These are phyloP conservation scores for Arthrobotrys entomopaga DNA, from an alignment of 2,329 filamentous ascomycete species.

Conservation along the genomic window DNA sequence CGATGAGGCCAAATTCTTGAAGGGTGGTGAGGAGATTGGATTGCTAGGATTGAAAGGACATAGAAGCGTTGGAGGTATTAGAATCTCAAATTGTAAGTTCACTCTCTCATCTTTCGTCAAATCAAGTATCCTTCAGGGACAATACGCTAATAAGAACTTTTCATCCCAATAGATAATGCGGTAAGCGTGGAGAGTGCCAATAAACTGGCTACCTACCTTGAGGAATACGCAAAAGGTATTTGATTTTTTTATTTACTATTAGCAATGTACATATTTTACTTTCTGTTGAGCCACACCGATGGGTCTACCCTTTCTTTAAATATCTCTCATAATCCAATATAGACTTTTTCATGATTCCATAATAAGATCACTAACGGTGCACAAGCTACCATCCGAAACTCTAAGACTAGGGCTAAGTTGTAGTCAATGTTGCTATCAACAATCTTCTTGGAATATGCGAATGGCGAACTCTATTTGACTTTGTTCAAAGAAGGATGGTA, in stretches of 20 bases:
- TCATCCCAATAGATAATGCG: slow-evolving; percentile 31
- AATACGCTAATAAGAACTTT: neutral
- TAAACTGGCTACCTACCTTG: slow-evolving; percentile 74
- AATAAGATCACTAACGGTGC: slow-evolving; percentile 23
- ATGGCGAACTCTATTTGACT: no score
- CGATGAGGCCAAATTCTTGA: slow-evolving; percentile 82
- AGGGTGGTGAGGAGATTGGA: slow-evolving; percentile 73
- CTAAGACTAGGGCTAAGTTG: slow-evolving; percentile 24
- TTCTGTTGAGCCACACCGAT: slow-evolving; percentile 1
- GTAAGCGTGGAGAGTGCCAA: slow-evolving; percentile 73
- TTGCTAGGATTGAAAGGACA: slow-evolving; percentile 89
- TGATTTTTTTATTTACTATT: slow-evolving; percentile 24
- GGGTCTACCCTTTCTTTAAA: neutral
- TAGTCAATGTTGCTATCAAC: slow-evolving; percentile 1
- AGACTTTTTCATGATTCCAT: slow-evolving; percentile 7
- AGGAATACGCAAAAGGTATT: slow-evolving; percentile 65
- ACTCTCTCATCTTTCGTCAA: slow-evolving; percentile 59
- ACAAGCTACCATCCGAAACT: slow-evolving; percentile 23
- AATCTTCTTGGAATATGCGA: no score
- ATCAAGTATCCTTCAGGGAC: no score
- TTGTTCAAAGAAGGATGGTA: no score
- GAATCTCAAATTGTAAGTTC: slow-evolving; percentile 87
- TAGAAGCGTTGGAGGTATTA: slow-evolving; percentile 83
- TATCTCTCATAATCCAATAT: neutral
- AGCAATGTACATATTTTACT: slow-evolving; percentile 33